These are phyloP conservation scores for Colletotrichum musae DNA, from an alignment of 2,329 filamentous ascomycete species.

Conservation along the genomic window DNA sequence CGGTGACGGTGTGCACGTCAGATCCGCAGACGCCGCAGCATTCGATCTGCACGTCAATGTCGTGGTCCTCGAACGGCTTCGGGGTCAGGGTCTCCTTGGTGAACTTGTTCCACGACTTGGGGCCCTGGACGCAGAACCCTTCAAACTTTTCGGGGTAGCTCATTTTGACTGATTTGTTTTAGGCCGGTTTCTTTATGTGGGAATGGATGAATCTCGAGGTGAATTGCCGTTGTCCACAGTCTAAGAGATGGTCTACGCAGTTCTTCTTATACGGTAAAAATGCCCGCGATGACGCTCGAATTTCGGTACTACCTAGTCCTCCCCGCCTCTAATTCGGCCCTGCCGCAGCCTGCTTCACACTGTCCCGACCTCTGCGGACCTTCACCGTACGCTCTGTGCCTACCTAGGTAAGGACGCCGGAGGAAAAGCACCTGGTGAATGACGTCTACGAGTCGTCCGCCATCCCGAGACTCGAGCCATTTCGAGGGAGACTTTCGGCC, in stretches of 20 bases:
- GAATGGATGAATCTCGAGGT: fast-evolving
- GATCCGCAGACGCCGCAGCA: constrained; percentile 76
- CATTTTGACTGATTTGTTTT: constrained; percentile 48
- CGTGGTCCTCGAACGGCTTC: constrained; percentile 53
- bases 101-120: constrained; percentile 59
- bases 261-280: background rate
- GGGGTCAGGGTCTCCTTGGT: constrained; percentile 54
- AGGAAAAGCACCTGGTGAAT: constrained; percentile 9
- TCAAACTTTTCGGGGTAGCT: constrained; percentile 61
- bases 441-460: constrained; percentile 33
- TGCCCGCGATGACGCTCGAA: constrained; percentile 25
- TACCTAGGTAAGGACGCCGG: background rate
- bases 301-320: background rate
- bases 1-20: constrained; percentile 71
- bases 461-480: background rate
- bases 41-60: constrained; percentile 77
- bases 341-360: background rate
- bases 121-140: constrained; percentile 59
- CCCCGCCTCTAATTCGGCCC: background rate
- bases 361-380: background rate
- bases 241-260: background rate
- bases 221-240: background rate
- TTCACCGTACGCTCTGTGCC: background rate
- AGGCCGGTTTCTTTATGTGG: background rate
- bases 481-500: constrained; percentile 9